A percentile compares a stretch with the other conserved stretches of the same genome.
Evolutionary conservation across 2,329 filamentous ascomycete species (phyloP).

Genomic region (Pseudopithomyces chartarum): DNA sequence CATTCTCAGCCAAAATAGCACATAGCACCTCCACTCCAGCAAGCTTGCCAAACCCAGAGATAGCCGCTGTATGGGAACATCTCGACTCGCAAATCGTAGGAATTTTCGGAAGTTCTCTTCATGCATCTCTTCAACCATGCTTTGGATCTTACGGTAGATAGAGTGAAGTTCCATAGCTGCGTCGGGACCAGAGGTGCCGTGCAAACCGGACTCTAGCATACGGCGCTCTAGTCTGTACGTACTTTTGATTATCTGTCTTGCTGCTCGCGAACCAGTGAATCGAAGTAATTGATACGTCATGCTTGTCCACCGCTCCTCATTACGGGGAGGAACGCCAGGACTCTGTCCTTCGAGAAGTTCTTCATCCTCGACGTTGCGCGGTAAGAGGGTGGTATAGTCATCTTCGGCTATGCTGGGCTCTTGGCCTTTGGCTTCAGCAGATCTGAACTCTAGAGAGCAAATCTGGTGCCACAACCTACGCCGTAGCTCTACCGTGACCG

Average conservation of each 20-base stretch:
- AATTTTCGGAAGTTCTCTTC: constrained; percentile 40
- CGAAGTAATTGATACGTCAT: constrained; percentile 44
- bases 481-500: constrained; percentile 43
- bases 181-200: constrained; percentile 39
- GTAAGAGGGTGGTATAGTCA: constrained; percentile 44
- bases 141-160: constrained; percentile 43
- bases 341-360: constrained; percentile 44
- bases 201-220: constrained; percentile 40
- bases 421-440: constrained; percentile 46
- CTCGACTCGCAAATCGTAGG: constrained; percentile 36
- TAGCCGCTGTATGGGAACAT: constrained; percentile 38
- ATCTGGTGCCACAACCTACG: constrained; percentile 46
- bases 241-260: constrained; percentile 43
- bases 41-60: constrained; percentile 37
- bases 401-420: constrained; percentile 45
- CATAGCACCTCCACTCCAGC: constrained; percentile 44
- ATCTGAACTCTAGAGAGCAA: constrained; percentile 44
- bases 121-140: constrained; percentile 42
- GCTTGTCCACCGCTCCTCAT: constrained; percentile 40
- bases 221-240: constrained; percentile 45
- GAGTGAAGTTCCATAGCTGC: constrained; percentile 38
- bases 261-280: constrained; percentile 38
- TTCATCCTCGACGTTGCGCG: constrained; percentile 46
- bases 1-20: constrained; percentile 47
- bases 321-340: constrained; percentile 34